A percentile compares a stretch with the other conserved stretches of the same genome.
These are phyloP conservation scores for Russula griseocarnosa DNA, from an alignment of 768 basidiomycete genomes.

Conservation along the genomic window DNA sequence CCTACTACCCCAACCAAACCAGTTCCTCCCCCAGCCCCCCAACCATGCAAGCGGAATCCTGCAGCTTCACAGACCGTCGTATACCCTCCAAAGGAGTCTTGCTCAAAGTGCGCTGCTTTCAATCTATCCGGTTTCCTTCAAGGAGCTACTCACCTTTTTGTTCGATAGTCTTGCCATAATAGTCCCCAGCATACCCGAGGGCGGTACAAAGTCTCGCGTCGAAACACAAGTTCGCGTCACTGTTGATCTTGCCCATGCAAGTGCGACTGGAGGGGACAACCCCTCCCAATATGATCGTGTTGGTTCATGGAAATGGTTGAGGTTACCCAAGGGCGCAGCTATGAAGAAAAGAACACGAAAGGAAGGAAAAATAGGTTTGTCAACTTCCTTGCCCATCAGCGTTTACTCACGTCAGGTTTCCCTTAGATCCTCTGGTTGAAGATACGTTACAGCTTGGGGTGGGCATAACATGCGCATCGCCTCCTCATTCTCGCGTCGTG, in stretches of 20 bases:
- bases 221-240: slow-evolving; percentile 90
- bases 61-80: slow-evolving; percentile 57
- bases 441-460: slow-evolving; percentile 71
- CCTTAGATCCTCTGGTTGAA: slow-evolving; percentile 57
- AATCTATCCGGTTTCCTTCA: background rate
- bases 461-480: slow-evolving; percentile 74
- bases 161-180: slow-evolving; percentile 66
- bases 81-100: slow-evolving; percentile 67
- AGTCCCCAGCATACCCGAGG: slow-evolving; percentile 76
- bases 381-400: background rate
- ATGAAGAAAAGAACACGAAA: slow-evolving; percentile 83
- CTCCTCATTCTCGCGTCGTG: slow-evolving; percentile 69
- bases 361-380: slow-evolving; percentile 73
- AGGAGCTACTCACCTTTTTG: background rate
- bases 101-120: slow-evolving; percentile 57
- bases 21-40: slow-evolving; percentile 60
- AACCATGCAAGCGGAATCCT: slow-evolving; percentile 54
- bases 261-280: slow-evolving; percentile 53
- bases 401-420: background rate
- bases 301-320: slow-evolving; percentile 88
- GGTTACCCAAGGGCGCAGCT: slow-evolving; percentile 73
- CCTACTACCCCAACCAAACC: slow-evolving; percentile 54
- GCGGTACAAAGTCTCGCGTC: slow-evolving; percentile 87
- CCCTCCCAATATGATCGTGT: slow-evolving; percentile 64
- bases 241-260: slow-evolving; percentile 70